Conservation (phyloP, 2,329 filamentous ascomycete genomes). For the Coniosporium tulheliwenetii region DNA sequence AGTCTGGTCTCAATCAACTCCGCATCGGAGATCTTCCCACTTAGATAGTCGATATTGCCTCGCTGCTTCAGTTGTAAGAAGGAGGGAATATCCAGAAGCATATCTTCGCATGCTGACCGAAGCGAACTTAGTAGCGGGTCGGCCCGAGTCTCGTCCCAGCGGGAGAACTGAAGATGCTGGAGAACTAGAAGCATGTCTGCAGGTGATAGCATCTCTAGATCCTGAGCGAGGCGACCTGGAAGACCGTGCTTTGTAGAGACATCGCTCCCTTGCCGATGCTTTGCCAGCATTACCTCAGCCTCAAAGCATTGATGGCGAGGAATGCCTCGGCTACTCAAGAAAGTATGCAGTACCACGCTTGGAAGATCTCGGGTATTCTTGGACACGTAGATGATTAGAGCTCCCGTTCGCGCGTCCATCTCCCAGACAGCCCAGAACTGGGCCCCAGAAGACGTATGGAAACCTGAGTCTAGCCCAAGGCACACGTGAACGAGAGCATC, state of each 20-base stretch:
- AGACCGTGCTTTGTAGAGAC: too few species aligned
- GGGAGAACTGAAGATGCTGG: slow-evolving; percentile 18
- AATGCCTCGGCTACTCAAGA: slow-evolving; percentile 25
- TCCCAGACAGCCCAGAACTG: slow-evolving; percentile 11
- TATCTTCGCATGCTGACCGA: slow-evolving; percentile 16
- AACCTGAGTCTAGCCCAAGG: slow-evolving; percentile 10
- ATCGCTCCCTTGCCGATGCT: too few species aligned
- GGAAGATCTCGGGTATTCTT: slow-evolving; percentile 26
- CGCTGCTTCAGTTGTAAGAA: slow-evolving; percentile 22
- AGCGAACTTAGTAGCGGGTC: slow-evolving; percentile 5
- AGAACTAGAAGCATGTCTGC: slow-evolving; percentile 23
- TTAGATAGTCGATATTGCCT: slow-evolving; percentile 24
- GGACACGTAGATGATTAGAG: slow-evolving; percentile 25
- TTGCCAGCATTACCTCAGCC: slow-evolving; percentile 13
- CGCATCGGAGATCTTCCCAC: slow-evolving; percentile 19
- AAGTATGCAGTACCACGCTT: slow-evolving; percentile 29
- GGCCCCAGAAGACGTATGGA: slow-evolving; percentile 6
- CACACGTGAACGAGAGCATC: slow-evolving; percentile 7
- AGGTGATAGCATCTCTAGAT: slow-evolving; percentile 26
- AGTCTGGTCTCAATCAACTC: slow-evolving; percentile 22
- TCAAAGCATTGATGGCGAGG: slow-evolving; percentile 23
- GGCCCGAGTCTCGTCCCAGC: too few species aligned
- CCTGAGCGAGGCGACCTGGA: slow-evolving; percentile 23
- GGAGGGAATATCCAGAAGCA: slow-evolving; percentile 22
- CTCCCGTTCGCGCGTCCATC: slow-evolving; percentile 6